Evolutionary conservation across 2,329 filamentous ascomycete species (phyloP), one percentile per base, ranked within the genome.

Genomic region (Neurospora crassa): DNA sequence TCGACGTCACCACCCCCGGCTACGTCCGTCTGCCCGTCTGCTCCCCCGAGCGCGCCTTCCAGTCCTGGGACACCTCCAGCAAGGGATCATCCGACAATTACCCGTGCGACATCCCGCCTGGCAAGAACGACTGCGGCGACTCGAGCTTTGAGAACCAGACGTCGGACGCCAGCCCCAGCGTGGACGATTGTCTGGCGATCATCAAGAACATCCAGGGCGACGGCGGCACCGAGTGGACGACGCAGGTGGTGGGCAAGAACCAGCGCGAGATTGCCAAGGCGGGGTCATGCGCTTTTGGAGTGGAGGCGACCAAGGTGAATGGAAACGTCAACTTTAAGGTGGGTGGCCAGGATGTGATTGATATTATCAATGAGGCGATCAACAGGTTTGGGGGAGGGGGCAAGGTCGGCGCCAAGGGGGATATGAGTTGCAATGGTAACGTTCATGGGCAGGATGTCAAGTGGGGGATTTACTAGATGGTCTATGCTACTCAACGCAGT

Each of bases 1-100:
- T 72, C 34, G 77, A 81, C 71, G 70, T 82, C 40, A 80, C 78
- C 5, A 80, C 78, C 0, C 78, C 80, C 1, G 81, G 81, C 3
- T 79, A 77, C 71, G 76, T 83, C 67, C 77, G 75, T 5, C 74
- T 83, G 1, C 81, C 81, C 42, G 79, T 83, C 18, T 83, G 81
- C 76, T 77, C 76, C 69, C 71, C 78, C 42, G 76, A 78, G 18
- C 73, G 74, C 12, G 81, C 81, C 24, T 79, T 70, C 59, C 71
- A 76, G 68, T 75, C 77, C 37, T 82, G 80, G 80, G 69, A 79
- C 6, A 68, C 67, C 3, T 40, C 67, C 1, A 8, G 6, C 34
- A 68, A 68, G 18, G 67, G 67, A 6, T 40, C 37, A 3, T 11
- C 6, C n/a, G 67, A 40, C 10, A 71, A 71, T 67, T 71, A 59